Conservation (phyloP, 352 stramenopile species). For the Phytophthora lateralis region DNA sequence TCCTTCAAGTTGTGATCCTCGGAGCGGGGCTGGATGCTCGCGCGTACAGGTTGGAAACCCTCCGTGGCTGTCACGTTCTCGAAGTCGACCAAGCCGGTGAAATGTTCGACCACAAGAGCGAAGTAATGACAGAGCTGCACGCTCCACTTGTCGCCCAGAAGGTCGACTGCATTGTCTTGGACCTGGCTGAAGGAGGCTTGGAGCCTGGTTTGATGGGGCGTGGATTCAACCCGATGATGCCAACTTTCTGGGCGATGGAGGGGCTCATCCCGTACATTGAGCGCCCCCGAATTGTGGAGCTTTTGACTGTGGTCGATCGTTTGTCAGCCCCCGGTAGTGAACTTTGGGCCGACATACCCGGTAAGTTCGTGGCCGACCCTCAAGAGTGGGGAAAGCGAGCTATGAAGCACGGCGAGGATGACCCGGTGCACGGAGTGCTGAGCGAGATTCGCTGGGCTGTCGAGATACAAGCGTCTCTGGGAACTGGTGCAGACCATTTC, state of each 20-base stretch:
- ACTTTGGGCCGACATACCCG: conserved; percentile 45
- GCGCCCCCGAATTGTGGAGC: conserved; percentile 23
- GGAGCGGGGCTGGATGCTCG: conserved; percentile 41
- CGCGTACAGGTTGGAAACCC: conserved; percentile 36
- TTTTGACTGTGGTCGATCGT: conserved; percentile 41
- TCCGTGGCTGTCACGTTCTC: conserved; percentile 33
- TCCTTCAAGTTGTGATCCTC: conserved; percentile 47
- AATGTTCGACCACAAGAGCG: conserved; percentile 40
- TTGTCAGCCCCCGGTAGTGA: conserved; percentile 38
- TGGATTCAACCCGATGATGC: conserved; percentile 33
- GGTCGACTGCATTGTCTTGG: conserved; percentile 35
- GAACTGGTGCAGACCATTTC: conserved; percentile 26
- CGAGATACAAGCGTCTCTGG: conserved; percentile 20
- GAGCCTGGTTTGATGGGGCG: conserved; percentile 23
- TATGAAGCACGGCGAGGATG: conserved; percentile 43
- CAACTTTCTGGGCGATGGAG: conserved; percentile 8
- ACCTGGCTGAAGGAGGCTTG: conserved; percentile 37
- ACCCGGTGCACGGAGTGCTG: conserved; percentile 42
- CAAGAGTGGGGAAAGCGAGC: conserved; percentile 12
- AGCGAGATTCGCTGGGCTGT: conserved; percentile 24
- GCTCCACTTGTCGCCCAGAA: conserved; percentile 31
- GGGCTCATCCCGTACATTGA: conserved; percentile 39
- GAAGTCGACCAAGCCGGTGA: conserved; percentile 35
- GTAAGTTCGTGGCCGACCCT: conserved; percentile 7
- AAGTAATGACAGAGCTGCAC: conserved; percentile 28